phyloP scores from a whole-genome alignment of 305 asterid species.

The Rubia tinctorum region DNA sequence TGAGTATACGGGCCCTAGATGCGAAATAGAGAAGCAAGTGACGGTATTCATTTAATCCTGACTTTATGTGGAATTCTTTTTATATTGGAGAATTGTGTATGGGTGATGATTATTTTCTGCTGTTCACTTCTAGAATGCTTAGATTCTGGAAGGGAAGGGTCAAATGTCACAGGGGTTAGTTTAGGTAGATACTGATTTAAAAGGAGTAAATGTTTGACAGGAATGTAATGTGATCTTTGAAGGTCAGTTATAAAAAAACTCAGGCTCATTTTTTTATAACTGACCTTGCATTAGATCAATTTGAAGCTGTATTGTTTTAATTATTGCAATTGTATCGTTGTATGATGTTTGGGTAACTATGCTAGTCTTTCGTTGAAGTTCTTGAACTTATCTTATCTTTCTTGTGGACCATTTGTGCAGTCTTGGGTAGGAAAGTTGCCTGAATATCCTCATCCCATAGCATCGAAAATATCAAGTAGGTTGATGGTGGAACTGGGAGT shows the following conservation, averaged over 20 bases:
- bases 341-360: background rate
- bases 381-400: slow-evolving; percentile 20
- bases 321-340: background rate
- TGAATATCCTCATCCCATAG: slow-evolving; percentile 80
- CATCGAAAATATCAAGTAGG: slow-evolving; percentile 92
- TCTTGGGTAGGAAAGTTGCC: slow-evolving; percentile 80
- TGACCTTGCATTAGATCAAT: background rate
- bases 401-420: slow-evolving; percentile 43
- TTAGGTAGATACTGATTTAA: background rate
- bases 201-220: background rate
- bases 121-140: background rate
- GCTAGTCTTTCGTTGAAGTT: background rate
- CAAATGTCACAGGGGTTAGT: background rate
- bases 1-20: slow-evolving; percentile 70
- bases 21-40: slow-evolving; percentile 80
- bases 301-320: background rate
- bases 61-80: slow-evolving; percentile 12
- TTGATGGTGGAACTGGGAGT: slow-evolving; percentile 86
- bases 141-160: background rate
- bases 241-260: background rate
- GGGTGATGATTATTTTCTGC: background rate
- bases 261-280: background rate
- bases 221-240: background rate
- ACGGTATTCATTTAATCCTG: slow-evolving; percentile 33
- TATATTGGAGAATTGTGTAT: slow-evolving; percentile 1